Conservation (phyloP, 2,329 filamentous ascomycete species). For the Hypomyces rosellus region DNA sequence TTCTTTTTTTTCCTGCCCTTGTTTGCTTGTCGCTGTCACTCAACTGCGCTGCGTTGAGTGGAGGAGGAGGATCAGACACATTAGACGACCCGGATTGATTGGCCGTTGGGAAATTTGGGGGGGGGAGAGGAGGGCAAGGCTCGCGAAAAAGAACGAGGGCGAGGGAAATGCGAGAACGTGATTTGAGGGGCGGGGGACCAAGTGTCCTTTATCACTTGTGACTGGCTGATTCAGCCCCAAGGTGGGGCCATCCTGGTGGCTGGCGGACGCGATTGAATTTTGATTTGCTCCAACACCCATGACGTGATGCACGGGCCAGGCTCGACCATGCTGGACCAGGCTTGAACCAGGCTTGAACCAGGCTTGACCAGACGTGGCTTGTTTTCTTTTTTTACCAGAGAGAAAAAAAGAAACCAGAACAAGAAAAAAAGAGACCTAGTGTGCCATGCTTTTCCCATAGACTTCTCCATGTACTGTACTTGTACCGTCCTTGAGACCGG, state of each 20-base stretch:
- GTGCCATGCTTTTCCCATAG: no score
- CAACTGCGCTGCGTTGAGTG: conserved; percentile 23
- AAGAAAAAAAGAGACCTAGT: no score
- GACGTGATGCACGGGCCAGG: conserved; percentile 21
- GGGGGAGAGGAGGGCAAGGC: conserved; percentile 25
- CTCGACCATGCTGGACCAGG: not conserved
- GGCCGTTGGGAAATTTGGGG: conserved; percentile 31
- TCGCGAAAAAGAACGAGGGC: conserved; percentile 26
- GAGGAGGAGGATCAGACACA: conserved; percentile 20
- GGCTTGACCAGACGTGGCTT: no score
- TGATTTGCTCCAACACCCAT: conserved; percentile 26
- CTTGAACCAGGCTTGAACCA: no score
- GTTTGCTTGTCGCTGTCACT: conserved; percentile 12
- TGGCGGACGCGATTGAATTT: conserved; percentile 18
- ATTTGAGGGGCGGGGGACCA: conserved; percentile 44
- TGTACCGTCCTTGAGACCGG: no score
- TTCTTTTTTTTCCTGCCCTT: conserved; percentile 10
- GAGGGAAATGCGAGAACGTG: conserved; percentile 41
- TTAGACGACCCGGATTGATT: conserved; percentile 37
- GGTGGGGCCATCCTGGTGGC: conserved; percentile 27
- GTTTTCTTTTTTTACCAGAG: no score
- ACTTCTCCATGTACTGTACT: no score
- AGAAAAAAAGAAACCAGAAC: no score
- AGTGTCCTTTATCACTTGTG: conserved; percentile 39
- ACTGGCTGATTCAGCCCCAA: conserved; percentile 45